Base-by-base conservation (phyloP, 208 protist genomes). In the Porcisia deanei region DNA sequence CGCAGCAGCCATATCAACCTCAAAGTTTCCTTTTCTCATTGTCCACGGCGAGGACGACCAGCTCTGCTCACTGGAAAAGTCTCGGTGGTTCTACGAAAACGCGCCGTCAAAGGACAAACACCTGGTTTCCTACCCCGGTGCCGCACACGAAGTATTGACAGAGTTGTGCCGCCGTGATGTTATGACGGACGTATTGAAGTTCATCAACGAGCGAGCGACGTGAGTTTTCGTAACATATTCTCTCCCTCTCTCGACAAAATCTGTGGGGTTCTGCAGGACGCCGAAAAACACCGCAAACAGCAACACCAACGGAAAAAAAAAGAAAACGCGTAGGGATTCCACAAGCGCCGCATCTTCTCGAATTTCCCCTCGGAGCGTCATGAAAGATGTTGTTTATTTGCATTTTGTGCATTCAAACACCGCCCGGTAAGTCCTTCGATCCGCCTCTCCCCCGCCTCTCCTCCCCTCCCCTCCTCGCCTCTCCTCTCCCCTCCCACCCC, bases 91-190 rank as follows among this genome's bases (percentile, higher is more conserved):
- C 58, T 80, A 83, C 66, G 71, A 81, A 61, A 64, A 60, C 41
- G 80, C 85, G 1, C 37, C 76, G 12, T 92, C 87, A 4, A 75
- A 8, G 16, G 87, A 93, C 72, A 95, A 95, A 71, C 25, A 85
- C 16, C 34, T 91, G 18, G 75, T 72, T 43, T 76, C 76, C 47
- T 95, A 92, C 82, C 71, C 67, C 8, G 70, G 76, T 22, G 75
- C 85, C 3, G 63, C 54, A 25, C 91, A 95, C 59, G 91, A 95
- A 72, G 85, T 95, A 49, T 73, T 95, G 30, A 93, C 85, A 20
- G 88, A 95, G 78, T 61, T 89, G 37, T 81, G 77, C 70, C 77
- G 88, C 39, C 53, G 76, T 34, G 61, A 88, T 25, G 91, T 95
- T 18, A 43, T 93, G 69, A 53, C 75, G 12, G 91, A 91, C 6